Base-by-base conservation (phyloP, 2,329 filamentous ascomycete genomes). In the Scortechinia acanthostroma region DNA sequence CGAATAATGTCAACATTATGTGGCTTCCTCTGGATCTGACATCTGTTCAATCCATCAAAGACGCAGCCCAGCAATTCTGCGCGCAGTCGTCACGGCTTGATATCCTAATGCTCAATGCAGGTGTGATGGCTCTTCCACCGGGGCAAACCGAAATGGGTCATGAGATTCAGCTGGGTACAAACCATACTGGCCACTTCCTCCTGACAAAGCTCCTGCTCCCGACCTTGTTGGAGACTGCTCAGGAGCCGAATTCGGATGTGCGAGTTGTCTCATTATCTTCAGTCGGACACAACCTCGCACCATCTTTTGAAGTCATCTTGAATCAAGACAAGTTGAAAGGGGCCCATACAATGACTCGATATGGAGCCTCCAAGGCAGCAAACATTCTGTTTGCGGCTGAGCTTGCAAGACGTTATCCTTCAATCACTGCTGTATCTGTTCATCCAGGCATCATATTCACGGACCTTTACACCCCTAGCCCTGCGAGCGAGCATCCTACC, bases 281-380 rank as follows among this genome's bases (percentile, higher is more conserved):
- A 30, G 25, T 30, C 25, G n/a, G 25, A n/a, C n/a, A 10, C 10
- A 30, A n/a, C n/a, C n/a, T n/a, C n/a, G n/a, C 25, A 30, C 25
- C 25, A 30, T n/a, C n/a, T 30, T 10, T 30, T n/a, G 25, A 30
- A 30, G n/a, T 30, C 25, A 30, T 10, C 25, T n/a, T n/a, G n/a
- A n/a, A n/a, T n/a, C n/a, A n/a, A n/a, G n/a, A n/a, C n/a, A n/a
- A n/a, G n/a, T n/a, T n/a, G n/a, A n/a, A n/a, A n/a, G n/a, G n/a
- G n/a, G n/a, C n/a, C n/a, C n/a, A n/a, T n/a, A 30, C 25, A 10
- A n/a, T n/a, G 25, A 30, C 25, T 10, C 68, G 70, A 2, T 78
- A 77, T 50, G 68, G 62, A 5, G 66, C 69, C n/a, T 70, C 66
- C 47, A 77, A 76, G 52, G 62, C 70, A 0, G 72, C 70, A 2